Base-by-base conservation (phyloP, 345 rosid species). In the Bruguiera gymnorhiza region DNA sequence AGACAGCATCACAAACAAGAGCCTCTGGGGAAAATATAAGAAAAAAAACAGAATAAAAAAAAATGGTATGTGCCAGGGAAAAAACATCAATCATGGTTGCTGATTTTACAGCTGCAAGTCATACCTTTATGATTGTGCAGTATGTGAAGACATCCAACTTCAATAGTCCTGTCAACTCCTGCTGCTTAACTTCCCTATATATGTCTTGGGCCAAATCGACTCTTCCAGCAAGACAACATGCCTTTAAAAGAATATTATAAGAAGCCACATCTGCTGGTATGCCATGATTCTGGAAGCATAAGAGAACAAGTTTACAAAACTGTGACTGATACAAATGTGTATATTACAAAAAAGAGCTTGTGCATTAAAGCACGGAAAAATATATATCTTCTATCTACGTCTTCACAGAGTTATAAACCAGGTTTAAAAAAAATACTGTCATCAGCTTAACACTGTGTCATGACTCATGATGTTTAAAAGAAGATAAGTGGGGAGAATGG, bases 101-200 rank as follows among this genome's bases (percentile, higher is more conserved):
- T 43, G 50, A 43, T 43, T 55, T 53, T 51, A 67, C 67, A 54
- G 70, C 78, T 52, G 32, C 23, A 66, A 68, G 30, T 78, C 73
- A 26, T 76, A 91, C 98, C 95, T 89, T 94, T 70, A 94, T 80
- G 58, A 94, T 86, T 19, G 96, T 91, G 85, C 97, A 87, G 81
- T 94, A 91, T 26, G 98, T 94, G 82, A 87, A 89, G 58, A 84
- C 86, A 62, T 91, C 98, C 85, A 94, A 80, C 81, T 87, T 91
- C 78, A 91, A 43, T 18, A 60, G 70, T 72, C 88, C 90, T 16
- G 85, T 65, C 24, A 84, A 85, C 79, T 94, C 90, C 84, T 91
- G 72, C 73, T 84, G 85, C 81, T 74, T 86, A 71, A 87, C 89
- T 83, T 88, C 93, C 69, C 75, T 73, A 66, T 89, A 94, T 62